Base-by-base conservation (phyloP, 495 filamentous ascomycete genomes). In the Lasiosphaeria hispida region DNA sequence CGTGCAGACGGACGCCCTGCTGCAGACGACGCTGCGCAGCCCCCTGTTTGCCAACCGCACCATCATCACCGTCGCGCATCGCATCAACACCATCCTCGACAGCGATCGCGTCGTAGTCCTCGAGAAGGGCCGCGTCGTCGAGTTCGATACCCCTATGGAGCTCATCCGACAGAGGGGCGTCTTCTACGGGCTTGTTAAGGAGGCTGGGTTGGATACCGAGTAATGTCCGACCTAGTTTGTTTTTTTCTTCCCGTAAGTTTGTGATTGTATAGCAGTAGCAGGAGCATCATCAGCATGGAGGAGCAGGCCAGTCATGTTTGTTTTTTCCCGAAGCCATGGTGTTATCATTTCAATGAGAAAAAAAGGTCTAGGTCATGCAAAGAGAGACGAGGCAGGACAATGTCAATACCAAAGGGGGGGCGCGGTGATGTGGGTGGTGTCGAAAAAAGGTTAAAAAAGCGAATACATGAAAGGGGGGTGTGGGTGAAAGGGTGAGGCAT, bases 21-120 rank as follows among this genome's bases (percentile, higher is more conserved):
- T 97, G 10, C 86, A 89, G 67, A 71, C 74, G 23, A 88, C 85
- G 41, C 69, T 89, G 38, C 78, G 85, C 33, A 81, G 80, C 18
- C 76, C 79, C 17, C 72, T 85, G 49, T 96, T 97, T 79, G 77
- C 83, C 51, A 88, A 97, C 67, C 84, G 92, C 15, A 99, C 95
- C 14, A 97, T 99, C 71, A 91, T 99, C 66, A 97, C 95, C 0
- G 96, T 98, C 66, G 94, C 94, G 48, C 94, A 98, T 72, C 85
- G 94, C 42, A 95, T 99, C 74, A 96, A 97, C 75, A 97, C 92
- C 15, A 96, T 97, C 69, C 83, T 96, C 15, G 92, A 96, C 73
- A 91, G 87, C 30, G 91, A 97, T 72, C 81, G 90, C 18, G 91
- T 97, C 53, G 84, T 96, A 40, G 92, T 97, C 42, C 83, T 97